Evolutionary conservation across 257 asterid genomes (phyloP).

Genomic region (Dorcoceras hygrometricum): DNA sequence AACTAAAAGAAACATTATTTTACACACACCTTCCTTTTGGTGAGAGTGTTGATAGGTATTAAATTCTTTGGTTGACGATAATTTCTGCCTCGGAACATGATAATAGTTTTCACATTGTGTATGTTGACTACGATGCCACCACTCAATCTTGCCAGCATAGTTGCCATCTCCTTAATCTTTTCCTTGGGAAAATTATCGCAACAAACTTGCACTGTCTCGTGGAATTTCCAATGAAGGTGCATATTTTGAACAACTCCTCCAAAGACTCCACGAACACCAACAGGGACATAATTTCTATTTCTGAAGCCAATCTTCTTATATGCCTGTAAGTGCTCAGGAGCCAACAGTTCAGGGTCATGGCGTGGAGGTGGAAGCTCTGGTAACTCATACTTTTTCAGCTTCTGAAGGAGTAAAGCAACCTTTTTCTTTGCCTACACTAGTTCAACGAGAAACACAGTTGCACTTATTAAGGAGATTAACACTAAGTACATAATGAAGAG

Average conservation of each 20-base stretch:
- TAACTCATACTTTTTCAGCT: slow-evolving; percentile 88
- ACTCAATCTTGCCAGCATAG: slow-evolving; percentile 89
- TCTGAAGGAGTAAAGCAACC: slow-evolving; percentile 91
- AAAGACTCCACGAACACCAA: slow-evolving; percentile 98
- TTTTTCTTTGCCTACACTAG: slow-evolving; percentile 92
- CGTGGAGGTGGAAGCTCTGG: slow-evolving; percentile 94
- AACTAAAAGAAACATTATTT: slow-evolving; percentile 20
- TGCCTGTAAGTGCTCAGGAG: slow-evolving; percentile 88
- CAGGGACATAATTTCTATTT: slow-evolving; percentile 89
- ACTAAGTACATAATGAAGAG: not conserved
- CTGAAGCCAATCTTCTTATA: slow-evolving; percentile 87
- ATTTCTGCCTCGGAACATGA: slow-evolving; percentile 95
- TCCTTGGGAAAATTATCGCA: slow-evolving; percentile 94
- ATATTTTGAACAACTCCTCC: slow-evolving; percentile 98
- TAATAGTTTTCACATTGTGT: slow-evolving; percentile 83
- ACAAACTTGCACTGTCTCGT: slow-evolving; percentile 94
- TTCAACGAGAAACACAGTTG: slow-evolving; percentile 23
- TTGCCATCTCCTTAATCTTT: slow-evolving; percentile 90
- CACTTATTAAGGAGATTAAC: slow-evolving; percentile 7
- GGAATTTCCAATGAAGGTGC: slow-evolving; percentile 99
- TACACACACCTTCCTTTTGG: slow-evolving; percentile 75
- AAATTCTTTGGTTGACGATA: slow-evolving; percentile 95
- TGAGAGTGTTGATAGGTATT: slow-evolving; percentile 93
- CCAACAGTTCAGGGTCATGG: slow-evolving; percentile 92
- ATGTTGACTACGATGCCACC: slow-evolving; percentile 86